Conservation (phyloP, 352 stramenopile genomes). For the Phytophthora podocarpi region DNA sequence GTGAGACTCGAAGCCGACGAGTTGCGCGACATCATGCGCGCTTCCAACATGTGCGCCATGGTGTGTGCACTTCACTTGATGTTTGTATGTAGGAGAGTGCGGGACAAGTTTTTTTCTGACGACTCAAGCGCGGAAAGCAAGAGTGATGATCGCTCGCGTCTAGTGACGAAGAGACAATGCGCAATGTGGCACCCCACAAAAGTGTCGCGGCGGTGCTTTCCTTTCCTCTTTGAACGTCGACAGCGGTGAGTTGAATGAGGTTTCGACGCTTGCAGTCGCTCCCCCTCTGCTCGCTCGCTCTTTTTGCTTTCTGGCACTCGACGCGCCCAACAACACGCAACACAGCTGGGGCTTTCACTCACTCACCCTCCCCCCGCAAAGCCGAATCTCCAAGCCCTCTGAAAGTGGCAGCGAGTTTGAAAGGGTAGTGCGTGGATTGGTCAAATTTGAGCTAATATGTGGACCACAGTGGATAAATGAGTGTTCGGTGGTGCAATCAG, state of each 20-base stretch:
- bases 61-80: background rate
- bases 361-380: constrained; percentile 1
- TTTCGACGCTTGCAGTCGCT: background rate
- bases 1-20: constrained; percentile 38
- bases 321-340: constrained; percentile 23
- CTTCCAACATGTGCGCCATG: constrained; percentile 74
- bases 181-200: constrained; percentile 8
- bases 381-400: constrained; percentile 25
- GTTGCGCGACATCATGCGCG: constrained; percentile 61
- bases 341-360: constrained; percentile 6
- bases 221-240: constrained; percentile 5
- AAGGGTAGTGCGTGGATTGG: constrained; percentile 7
- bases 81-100: constrained; percentile 5
- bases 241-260: background rate
- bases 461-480: background rate
- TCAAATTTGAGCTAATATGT: background rate
- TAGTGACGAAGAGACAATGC: constrained; percentile 27
- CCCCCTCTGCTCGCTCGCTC: constrained; percentile 25
- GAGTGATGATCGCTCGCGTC: constrained; percentile 32
- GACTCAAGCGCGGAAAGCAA: constrained; percentile 13
- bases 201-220: constrained; percentile 17
- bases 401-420: background rate
- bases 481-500: constrained; percentile 26
- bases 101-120: background rate
- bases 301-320: constrained; percentile 44